Evolutionary conservation across 2,329 filamentous ascomycete genomes (phyloP).

Genomic region (Colletotrichum sublineola): DNA sequence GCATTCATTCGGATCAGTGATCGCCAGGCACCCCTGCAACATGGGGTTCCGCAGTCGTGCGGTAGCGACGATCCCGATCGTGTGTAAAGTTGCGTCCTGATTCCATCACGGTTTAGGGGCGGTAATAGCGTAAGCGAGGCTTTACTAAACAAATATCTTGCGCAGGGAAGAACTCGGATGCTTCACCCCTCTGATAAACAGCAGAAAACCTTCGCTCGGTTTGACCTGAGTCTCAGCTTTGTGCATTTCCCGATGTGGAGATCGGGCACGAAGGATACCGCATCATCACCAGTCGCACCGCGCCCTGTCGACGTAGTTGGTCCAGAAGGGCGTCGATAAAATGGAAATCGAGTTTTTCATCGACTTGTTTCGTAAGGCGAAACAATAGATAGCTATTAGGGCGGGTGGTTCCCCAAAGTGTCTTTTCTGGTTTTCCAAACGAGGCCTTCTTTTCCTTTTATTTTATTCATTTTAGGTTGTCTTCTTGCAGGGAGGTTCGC

Average conservation of each 20-base stretch:
- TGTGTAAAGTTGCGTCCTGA: constrained; percentile 8
- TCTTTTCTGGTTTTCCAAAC: not conserved
- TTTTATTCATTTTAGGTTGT: not conserved
- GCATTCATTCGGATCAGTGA: constrained; percentile 16
- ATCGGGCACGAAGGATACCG: not conserved
- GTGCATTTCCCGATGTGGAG: not conserved
- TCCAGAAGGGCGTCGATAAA: not conserved
- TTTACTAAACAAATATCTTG: too few species aligned
- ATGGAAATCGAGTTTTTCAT: not conserved
- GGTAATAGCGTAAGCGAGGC: not conserved
- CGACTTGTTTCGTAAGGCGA: not conserved
- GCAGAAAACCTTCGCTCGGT: not conserved
- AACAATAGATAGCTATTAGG: not conserved
- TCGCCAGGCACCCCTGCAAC: constrained; percentile 26
- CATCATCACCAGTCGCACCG: not conserved
- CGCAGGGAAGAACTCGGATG: not conserved
- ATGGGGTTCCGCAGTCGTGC: constrained; percentile 9
- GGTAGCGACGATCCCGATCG: not conserved
- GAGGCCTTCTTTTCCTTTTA: not conserved
- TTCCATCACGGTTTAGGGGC: not conserved
- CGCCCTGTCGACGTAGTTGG: not conserved
- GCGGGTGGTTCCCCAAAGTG: not conserved
- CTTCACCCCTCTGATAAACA: not conserved
- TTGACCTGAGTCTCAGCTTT: not conserved
- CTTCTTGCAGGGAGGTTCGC: not conserved